A percentile compares a stretch with the other conserved stretches of the same genome.
These are phyloP conservation scores for Candida gigantensis DNA, from an alignment of 1,139 yeast species.

Conservation along the genomic window DNA sequence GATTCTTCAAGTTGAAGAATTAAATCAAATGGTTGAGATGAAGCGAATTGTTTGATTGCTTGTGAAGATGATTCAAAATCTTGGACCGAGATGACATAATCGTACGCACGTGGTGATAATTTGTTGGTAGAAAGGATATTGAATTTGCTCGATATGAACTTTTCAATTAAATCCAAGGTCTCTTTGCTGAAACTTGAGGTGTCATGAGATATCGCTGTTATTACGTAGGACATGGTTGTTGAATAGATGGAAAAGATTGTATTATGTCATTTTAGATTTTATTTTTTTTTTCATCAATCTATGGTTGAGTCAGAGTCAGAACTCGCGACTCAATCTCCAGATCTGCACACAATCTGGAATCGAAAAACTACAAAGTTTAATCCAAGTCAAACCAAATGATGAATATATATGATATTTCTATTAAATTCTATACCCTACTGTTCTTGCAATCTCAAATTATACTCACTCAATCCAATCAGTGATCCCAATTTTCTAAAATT, in stretches of 20 bases:
- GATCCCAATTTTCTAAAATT: constrained; percentile 71
- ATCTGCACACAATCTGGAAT: too few species aligned
- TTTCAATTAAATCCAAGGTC: constrained; percentile 2
- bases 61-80: constrained; percentile 8
- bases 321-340: too few species aligned
- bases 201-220: constrained; percentile 22
- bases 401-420: neutral
- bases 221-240: constrained; percentile 13
- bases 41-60: constrained; percentile 15
- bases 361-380: too few species aligned
- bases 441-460: constrained; percentile 41
- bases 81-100: constrained; percentile 14
- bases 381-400: too few species aligned
- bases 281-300: neutral
- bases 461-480: constrained; percentile 69
- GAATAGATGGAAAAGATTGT: neutral
- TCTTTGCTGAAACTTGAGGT: constrained; percentile 4
- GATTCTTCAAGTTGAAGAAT: constrained; percentile 30
- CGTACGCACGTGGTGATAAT: constrained; percentile 23
- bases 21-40: constrained; percentile 26
- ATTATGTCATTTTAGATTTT: neutral
- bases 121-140: constrained; percentile 5
- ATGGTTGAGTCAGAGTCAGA: neutral
- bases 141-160: constrained; percentile 6
- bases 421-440: constrained; percentile 13